phyloP scores from a whole-genome alignment of 2,329 filamentous ascomycete genomes.

The Monosporascus sp. region DNA sequence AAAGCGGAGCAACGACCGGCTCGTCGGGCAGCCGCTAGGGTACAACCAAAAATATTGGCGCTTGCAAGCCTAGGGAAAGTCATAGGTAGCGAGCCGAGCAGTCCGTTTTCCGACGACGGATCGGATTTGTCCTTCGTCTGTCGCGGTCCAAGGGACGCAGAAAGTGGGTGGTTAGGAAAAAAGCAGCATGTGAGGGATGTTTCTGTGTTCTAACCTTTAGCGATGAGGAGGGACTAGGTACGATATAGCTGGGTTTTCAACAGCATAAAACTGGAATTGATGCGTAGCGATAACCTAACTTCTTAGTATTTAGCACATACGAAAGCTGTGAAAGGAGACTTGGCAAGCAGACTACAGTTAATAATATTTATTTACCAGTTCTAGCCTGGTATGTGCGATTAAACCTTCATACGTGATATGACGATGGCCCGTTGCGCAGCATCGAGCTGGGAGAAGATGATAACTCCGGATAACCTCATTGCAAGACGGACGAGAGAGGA shows the following conservation, averaged over 20 bases:
- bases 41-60: not conserved
- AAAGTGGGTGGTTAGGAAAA: too few relatives aligned
- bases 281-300: not conserved
- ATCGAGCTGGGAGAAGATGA: not conserved
- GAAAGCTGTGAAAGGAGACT: too few relatives aligned
- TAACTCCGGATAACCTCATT: not conserved
- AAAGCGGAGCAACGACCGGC: not conserved
- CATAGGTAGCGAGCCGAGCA: not conserved
- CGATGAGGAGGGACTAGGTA: too few relatives aligned
- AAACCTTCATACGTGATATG: not conserved
- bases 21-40: not conserved
- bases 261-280: not conserved
- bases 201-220: too few relatives aligned
- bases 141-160: not conserved
- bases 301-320: not conserved
- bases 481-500: not conserved
- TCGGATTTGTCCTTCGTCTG: conserved; percentile 14
- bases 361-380: too few relatives aligned
- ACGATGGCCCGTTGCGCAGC: not conserved
- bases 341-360: too few relatives aligned
- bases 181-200: too few relatives aligned
- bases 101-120: not conserved
- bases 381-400: not conserved
- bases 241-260: too few relatives aligned
- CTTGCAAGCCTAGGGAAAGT: not conserved